A percentile compares a stretch with the other conserved stretches of the same genome.
Evolutionary conservation across 805 yeast genomes (phyloP).

Genomic region (Tanozyma kutaoensis): DNA sequence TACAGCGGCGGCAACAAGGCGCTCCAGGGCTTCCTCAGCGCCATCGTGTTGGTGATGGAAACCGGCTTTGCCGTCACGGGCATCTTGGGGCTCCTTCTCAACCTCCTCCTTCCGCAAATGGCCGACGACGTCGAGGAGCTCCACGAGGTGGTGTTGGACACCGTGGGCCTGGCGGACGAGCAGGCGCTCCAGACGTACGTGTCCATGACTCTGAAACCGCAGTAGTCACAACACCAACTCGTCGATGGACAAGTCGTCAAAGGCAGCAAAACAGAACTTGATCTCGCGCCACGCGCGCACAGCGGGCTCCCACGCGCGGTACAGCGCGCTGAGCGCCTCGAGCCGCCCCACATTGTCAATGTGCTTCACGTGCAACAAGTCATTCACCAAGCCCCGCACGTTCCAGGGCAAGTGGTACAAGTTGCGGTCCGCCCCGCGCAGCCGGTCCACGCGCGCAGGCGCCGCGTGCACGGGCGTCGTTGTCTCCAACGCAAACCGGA

Average conservation of each 20-base stretch:
- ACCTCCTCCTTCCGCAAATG: constrained; percentile 50
- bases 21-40: constrained; percentile 50
- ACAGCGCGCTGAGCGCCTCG: constrained; percentile 11
- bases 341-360: constrained; percentile 15
- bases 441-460: too few species aligned
- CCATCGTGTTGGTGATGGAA: constrained; percentile 57
- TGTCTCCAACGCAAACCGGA: constrained; percentile 22
- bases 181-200: constrained; percentile 18
- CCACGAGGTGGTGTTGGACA: constrained; percentile 30
- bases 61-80: constrained; percentile 66
- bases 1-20: constrained; percentile 48
- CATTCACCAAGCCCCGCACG: constrained; percentile 22
- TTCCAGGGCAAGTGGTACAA: constrained; percentile 24
- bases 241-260: too few species aligned
- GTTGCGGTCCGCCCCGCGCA: constrained; percentile 6
- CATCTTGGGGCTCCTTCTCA: constrained; percentile 45
- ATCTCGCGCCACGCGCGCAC: constrained; percentile 18
- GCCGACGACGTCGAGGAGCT: constrained; percentile 33
- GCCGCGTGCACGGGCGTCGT: constrained; percentile 9
- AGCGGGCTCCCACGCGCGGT: constrained; percentile 15
- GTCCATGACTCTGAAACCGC: too few species aligned
- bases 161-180: constrained; percentile 28
- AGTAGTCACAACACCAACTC: too few species aligned
- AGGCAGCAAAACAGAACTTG: constrained; percentile 18
- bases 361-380: constrained; percentile 17